Evolutionary conservation across 2,329 filamentous ascomycete species (phyloP).

Genomic region (Sclerotinia trifoliorum): DNA sequence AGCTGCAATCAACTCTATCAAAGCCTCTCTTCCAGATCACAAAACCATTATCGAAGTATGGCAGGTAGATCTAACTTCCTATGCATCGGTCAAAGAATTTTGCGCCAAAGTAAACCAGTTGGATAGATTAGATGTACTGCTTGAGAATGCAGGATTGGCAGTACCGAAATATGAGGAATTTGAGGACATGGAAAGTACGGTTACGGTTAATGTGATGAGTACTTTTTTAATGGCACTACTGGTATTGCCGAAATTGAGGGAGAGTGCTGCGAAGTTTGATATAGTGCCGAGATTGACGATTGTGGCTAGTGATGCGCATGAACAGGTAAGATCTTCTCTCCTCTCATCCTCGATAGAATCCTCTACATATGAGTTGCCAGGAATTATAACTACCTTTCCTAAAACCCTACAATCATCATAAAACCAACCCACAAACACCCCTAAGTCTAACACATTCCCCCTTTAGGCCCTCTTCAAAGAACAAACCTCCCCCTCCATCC

Average conservation of each 20-base stretch:
- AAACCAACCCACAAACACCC: too few relatives aligned
- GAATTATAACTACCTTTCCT: too few relatives aligned
- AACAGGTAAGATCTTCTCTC: constrained; percentile 28
- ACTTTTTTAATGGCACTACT: constrained; percentile 39
- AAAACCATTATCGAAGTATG: constrained; percentile 45
- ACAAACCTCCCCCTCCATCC: constrained; percentile 28
- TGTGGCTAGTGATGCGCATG: constrained; percentile 35
- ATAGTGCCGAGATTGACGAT: constrained; percentile 32
- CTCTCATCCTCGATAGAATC: not conserved
- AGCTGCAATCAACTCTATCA: constrained; percentile 20
- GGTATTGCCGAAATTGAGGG: constrained; percentile 36
- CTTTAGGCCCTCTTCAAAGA: constrained; percentile 35
- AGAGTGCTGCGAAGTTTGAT: constrained; percentile 29
- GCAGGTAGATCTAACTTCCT: constrained; percentile 50
- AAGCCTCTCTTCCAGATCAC: constrained; percentile 15
- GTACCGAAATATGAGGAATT: constrained; percentile 26
- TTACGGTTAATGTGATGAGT: constrained; percentile 40
- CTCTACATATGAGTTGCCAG: not conserved
- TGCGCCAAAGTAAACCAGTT: constrained; percentile 42
- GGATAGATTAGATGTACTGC: constrained; percentile 46
- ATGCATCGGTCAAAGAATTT: constrained; percentile 49
- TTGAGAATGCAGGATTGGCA: constrained; percentile 42
- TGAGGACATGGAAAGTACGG: constrained; percentile 34
- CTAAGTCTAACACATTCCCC: not conserved
- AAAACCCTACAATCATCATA: not conserved